phyloP scores from a whole-genome alignment of 78 protist species.

The Pigoraptor vietnamica region DNA sequence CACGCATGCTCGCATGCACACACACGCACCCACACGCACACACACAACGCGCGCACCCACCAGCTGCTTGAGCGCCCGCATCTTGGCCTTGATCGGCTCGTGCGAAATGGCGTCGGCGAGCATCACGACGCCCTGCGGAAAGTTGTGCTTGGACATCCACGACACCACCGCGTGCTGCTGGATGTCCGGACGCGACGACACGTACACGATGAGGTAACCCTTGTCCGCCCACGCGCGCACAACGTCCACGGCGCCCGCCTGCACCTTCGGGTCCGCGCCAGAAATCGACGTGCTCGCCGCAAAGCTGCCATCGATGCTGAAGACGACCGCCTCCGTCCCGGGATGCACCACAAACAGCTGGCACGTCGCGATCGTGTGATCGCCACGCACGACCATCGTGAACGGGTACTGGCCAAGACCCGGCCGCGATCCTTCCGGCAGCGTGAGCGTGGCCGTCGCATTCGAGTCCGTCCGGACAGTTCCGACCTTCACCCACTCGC shows the following conservation, averaged over 20 bases:
- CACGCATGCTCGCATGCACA: neutral
- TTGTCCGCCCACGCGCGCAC: neutral
- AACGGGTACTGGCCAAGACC: neutral
- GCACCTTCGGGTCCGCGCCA: neutral
- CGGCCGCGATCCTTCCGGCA: neutral
- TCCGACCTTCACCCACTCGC: neutral
- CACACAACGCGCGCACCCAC: neutral
- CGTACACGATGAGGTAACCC: neutral
- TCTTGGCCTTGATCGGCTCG: neutral
- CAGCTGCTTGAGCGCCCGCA: neutral
- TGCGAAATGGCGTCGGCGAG: neutral
- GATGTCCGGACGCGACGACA: neutral
- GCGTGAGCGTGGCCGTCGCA: neutral
- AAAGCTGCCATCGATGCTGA: neutral
- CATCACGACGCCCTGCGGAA: neutral
- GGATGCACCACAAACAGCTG: neutral
- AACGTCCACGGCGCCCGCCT: neutral
- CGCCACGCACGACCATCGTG: constrained; percentile 3
- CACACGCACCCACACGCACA: neutral
- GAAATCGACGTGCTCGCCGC: neutral
- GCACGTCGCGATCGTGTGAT: neutral
- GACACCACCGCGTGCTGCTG: neutral
- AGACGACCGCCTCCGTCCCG: neutral
- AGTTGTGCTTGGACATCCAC: neutral
- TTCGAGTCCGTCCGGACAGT: neutral